phyloP scores from a whole-genome alignment of 2,329 filamentous ascomycete species.

The Aciculosporium take region DNA sequence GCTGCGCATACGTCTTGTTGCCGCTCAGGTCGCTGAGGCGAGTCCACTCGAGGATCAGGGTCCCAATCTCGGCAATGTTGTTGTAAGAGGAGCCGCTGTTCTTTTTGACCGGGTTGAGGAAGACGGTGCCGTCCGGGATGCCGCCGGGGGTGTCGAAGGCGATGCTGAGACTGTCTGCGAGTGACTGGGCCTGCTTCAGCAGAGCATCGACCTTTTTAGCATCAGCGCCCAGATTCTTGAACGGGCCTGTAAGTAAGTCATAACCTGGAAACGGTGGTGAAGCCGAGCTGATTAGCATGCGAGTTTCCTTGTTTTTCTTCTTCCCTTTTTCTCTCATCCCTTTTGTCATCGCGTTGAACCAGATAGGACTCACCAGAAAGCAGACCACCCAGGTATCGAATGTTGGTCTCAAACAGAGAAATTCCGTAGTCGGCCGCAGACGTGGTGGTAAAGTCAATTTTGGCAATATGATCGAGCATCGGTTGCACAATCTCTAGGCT shows the following conservation, averaged over 20 bases:
- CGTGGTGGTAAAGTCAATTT: slow-evolving; percentile 56
- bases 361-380: slow-evolving; percentile 46
- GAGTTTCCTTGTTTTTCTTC: not conserved
- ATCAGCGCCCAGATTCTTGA: slow-evolving; percentile 32
- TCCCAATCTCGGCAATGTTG: slow-evolving; percentile 63
- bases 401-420: slow-evolving; percentile 81
- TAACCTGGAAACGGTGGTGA: slow-evolving; percentile 31
- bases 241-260: slow-evolving; percentile 57
- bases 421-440: slow-evolving; percentile 31
- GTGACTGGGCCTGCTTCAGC: slow-evolving; percentile 49
- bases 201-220: slow-evolving; percentile 39
- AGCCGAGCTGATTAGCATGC: not conserved
- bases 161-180: slow-evolving; percentile 61
- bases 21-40: slow-evolving; percentile 63
- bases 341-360: not conserved
- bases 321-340: not conserved
- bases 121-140: slow-evolving; percentile 56
- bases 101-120: slow-evolving; percentile 37
- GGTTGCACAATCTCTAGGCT: slow-evolving; percentile 51
- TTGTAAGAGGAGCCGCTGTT: slow-evolving; percentile 42
- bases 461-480: slow-evolving; percentile 57
- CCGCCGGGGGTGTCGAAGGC: slow-evolving; percentile 67
- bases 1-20: slow-evolving; percentile 47
- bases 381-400: slow-evolving; percentile 72
- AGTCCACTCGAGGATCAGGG: slow-evolving; percentile 73